phyloP scores from a whole-genome alignment of 805 yeast genomes.

The Metschnikowia henanensis region DNA sequence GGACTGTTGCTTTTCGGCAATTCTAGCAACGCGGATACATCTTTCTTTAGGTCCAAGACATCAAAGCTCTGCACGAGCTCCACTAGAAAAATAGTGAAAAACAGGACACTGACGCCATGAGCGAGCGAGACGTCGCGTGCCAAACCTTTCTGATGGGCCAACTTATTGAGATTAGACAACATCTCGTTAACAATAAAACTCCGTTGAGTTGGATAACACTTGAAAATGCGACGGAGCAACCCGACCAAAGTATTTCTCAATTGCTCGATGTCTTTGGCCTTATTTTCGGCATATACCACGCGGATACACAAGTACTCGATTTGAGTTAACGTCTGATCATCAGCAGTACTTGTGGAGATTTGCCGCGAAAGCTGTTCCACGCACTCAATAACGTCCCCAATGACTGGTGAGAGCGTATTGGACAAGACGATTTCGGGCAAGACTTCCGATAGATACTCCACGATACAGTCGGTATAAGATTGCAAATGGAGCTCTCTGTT shows the following conservation, averaged over 20 bases:
- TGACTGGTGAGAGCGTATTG: not conserved
- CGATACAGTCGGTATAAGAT: conserved; percentile 38
- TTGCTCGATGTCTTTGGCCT: conserved; percentile 22
- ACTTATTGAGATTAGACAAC: conserved; percentile 47
- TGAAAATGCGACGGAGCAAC: conserved; percentile 39
- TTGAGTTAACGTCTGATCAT: conserved; percentile 56
- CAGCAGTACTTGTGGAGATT: conserved; percentile 17
- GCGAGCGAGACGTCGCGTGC: conserved; percentile 45
- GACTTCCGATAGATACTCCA: conserved; percentile 37
- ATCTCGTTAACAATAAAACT: conserved; percentile 62
- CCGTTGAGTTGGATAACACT: conserved; percentile 49
- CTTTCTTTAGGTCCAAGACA: conserved; percentile 2
- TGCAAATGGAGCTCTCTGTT: conserved; percentile 50
- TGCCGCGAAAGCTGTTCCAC: conserved; percentile 17
- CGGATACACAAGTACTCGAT: conserved; percentile 53
- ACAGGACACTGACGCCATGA: conserved; percentile 49
- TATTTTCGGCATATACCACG: conserved; percentile 40
- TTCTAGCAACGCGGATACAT: not conserved
- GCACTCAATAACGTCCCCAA: conserved; percentile 2
- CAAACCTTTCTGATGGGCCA: conserved; percentile 45
- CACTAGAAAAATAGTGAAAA: conserved; percentile 47
- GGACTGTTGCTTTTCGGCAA: conserved; percentile 10
- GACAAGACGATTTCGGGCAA: conserved; percentile 31
- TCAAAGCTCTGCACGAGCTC: conserved; percentile 41
- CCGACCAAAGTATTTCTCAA: conserved; percentile 29